These are phyloP conservation scores for Eucommia ulmoides DNA, from an alignment of 257 asterid species.

Conservation along the genomic window DNA sequence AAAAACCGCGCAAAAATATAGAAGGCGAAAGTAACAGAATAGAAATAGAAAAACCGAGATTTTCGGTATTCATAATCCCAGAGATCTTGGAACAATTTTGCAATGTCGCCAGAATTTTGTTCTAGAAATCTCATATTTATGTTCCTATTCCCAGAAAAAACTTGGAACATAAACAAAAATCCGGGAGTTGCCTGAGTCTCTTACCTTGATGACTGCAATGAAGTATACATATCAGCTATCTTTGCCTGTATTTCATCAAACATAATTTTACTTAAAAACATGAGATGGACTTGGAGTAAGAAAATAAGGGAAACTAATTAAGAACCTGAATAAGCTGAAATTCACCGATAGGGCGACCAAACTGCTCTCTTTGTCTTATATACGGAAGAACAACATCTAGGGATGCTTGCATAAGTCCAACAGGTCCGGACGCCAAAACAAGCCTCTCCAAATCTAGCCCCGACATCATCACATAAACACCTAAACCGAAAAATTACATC, in stretches of 20 bases:
- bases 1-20: conserved; percentile 7
- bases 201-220: conserved; percentile 92
- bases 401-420: conserved; percentile 95
- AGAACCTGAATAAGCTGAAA: conserved; percentile 84
- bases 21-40: no score
- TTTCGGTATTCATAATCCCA: no score
- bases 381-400: conserved; percentile 94
- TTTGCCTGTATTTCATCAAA: conserved; percentile 87
- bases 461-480: conserved; percentile 98
- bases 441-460: conserved; percentile 97
- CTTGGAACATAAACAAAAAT: no score
- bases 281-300: no score
- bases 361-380: conserved; percentile 79
- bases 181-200: no score
- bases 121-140: no score
- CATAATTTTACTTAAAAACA: no score
- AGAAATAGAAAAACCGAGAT: no score
- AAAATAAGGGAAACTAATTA: conserved; percentile 6
- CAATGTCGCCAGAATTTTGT: no score
- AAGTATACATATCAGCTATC: conserved; percentile 88
- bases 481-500: conserved; percentile 46
- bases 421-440: conserved; percentile 90
- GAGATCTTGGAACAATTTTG: no score
- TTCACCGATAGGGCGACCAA: conserved; percentile 85
- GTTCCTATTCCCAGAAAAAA: background rate